A percentile compares a stretch with the other conserved stretches of the same genome.
phyloP scores from a whole-genome alignment of 371 early-diverging fungal genomes.

The Mucor velutinosus region DNA sequence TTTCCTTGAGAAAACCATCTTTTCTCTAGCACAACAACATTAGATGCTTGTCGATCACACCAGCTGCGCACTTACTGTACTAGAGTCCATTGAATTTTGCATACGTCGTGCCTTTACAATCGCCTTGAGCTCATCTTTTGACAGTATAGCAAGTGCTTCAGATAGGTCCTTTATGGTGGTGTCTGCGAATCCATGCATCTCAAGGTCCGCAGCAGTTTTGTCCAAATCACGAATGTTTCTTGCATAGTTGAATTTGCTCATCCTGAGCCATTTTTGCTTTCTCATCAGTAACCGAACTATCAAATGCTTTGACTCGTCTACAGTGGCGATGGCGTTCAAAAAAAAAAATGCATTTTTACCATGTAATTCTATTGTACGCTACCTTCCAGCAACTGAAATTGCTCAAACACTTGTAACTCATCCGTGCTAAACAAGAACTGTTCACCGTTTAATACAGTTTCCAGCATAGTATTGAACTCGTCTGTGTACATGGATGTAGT shows the following conservation, averaged over 20 bases:
- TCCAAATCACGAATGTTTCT: conserved; percentile 31
- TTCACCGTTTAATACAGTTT: conserved; percentile 59
- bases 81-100: neutral
- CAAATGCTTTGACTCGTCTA: conserved; percentile 58
- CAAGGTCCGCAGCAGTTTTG: conserved; percentile 17
- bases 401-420: conserved; percentile 45
- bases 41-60: neutral
- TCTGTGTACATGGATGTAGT: conserved; percentile 54
- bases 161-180: conserved; percentile 18
- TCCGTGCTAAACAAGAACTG: conserved; percentile 51
- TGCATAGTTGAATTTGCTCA: conserved; percentile 40
- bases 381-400: conserved; percentile 47
- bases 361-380: neutral
- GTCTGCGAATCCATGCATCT: conserved; percentile 4
- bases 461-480: conserved; percentile 56
- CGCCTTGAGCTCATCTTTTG: conserved; percentile 31
- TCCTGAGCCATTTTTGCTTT: conserved; percentile 56
- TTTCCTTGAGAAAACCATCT: neutral
- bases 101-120: conserved; percentile 14
- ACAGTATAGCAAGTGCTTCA: conserved; percentile 36
- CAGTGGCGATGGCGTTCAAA: too few species aligned
- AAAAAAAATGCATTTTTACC: too few species aligned
- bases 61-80: neutral
- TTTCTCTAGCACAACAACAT: conserved; percentile 9
- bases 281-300: conserved; percentile 69